These are phyloP conservation scores for Microdochium bolleyi DNA, from an alignment of 2,329 filamentous ascomycete species.

Conservation along the genomic window DNA sequence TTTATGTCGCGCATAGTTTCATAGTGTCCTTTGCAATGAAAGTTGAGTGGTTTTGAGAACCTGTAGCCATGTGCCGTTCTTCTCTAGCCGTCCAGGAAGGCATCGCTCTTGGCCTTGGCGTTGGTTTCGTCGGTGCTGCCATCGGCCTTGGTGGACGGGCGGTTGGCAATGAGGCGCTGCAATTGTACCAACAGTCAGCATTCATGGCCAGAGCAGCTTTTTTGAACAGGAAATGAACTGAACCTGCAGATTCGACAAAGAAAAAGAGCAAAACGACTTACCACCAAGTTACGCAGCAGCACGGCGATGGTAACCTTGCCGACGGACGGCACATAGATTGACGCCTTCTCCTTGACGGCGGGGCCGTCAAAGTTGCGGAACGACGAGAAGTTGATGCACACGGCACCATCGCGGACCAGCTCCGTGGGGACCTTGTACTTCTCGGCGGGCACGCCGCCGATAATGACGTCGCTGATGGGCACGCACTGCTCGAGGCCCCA, in stretches of 20 bases:
- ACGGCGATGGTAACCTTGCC: conserved; percentile 97
- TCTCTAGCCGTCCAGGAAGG: conserved; percentile 17
- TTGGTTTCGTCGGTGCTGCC: conserved; percentile 18
- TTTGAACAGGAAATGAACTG: too few relatives aligned
- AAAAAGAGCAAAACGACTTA: conserved; percentile 36
- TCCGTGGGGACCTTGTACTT: conserved; percentile 83
- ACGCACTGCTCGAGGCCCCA: conserved; percentile 76
- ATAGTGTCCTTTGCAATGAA: too few relatives aligned
- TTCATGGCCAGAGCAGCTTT: too few relatives aligned
- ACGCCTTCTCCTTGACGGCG: conserved; percentile 88
- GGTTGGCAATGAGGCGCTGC: conserved; percentile 45
- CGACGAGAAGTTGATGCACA: conserved; percentile 98
- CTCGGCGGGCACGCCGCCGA: conserved; percentile 83
- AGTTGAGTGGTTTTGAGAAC: too few relatives aligned
- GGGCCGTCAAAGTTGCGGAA: conserved; percentile 84
- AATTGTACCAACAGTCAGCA: conserved; percentile 12
- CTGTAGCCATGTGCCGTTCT: too few relatives aligned
- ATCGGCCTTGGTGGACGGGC: conserved; percentile 27
- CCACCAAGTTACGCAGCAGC: conserved; percentile 78
- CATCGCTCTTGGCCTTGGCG: conserved; percentile 21
- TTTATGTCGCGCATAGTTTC: too few relatives aligned
- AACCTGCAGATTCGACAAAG: too few relatives aligned
- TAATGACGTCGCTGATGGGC: conserved; percentile 86
- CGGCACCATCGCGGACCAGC: conserved; percentile 77
- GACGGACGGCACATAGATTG: conserved; percentile 93